These are phyloP conservation scores for Albugo laibachii DNA, from an alignment of 352 stramenopile genomes.

Conservation along the genomic window DNA sequence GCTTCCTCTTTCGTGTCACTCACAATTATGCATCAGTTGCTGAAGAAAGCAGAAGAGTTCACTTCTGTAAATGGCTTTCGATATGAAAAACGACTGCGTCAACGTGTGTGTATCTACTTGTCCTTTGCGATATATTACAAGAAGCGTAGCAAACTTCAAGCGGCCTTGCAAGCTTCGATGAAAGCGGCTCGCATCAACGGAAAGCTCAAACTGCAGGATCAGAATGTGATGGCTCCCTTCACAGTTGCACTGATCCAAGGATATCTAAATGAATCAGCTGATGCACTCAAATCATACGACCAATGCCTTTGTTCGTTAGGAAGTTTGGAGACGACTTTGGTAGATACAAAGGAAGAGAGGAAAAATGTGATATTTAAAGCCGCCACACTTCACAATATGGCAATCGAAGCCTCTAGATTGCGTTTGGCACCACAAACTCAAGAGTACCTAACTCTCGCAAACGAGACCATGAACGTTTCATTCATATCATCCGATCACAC, in stretches of 20 bases:
- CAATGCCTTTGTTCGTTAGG: not conserved
- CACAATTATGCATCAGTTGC: constrained; percentile 11
- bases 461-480: no score
- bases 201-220: constrained; percentile 25
- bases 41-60: constrained; percentile 48
- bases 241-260: constrained; percentile 34
- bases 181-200: constrained; percentile 44
- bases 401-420: constrained; percentile 16
- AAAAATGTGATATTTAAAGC: constrained; percentile 27
- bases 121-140: constrained; percentile 55
- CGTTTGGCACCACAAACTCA: no score
- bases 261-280: constrained; percentile 26
- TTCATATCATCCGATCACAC: no score
- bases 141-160: constrained; percentile 53
- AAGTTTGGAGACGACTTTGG: not conserved
- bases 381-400: constrained; percentile 45
- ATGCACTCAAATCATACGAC: constrained; percentile 10
- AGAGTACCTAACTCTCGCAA: no score
- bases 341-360: constrained; percentile 10
- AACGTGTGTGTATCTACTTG: constrained; percentile 37
- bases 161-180: constrained; percentile 26
- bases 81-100: constrained; percentile 41
- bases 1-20: not conserved
- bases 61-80: constrained; percentile 23
- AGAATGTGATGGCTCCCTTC: constrained; percentile 39